Base-by-base conservation (phyloP, 306 rosid species). In the Quercus alba region DNA sequence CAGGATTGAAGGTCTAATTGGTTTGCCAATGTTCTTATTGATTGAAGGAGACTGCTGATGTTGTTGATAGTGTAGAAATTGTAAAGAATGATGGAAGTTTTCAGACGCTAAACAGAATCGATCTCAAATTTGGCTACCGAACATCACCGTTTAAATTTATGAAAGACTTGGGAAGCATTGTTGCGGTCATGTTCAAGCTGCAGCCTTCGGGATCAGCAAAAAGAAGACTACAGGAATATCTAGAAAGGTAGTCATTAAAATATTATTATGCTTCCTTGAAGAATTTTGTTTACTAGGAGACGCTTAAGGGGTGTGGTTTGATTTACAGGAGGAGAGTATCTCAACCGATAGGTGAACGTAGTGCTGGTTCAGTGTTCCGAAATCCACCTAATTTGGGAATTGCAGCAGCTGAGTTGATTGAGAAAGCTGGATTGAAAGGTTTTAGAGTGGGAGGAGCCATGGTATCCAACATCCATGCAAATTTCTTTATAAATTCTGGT, bases 101-200 rank as follows among this genome's bases (percentile, higher is more conserved):
- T n/a, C 78, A 51, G 59, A 75, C 26, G 21, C 73, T 81, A 23
- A 35, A 17, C 8, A 70, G 61, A 71, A 64, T 33, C 17, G 56
- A 85, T 75, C 81, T 82, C 55, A 54, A 49, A 21, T 82, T 64
- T n/a, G 38, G 81, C 57, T 85, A 85, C 77, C 68, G 76, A 9
- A 72, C 73, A 19, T 78, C 85, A 19, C 80, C 83, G 17, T 81
- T 85, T 71, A 81, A 78, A 56, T 25, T 7, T 54, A 81, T 85
- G 88, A 54, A 70, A 71, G 75, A 82, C 15, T 33, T 81, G 83
- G 86, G 85, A 62, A 75, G 75, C 80, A 81, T 81, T 56, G 77
- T 49, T 31, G 78, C 83, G 4, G 83, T 81, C 25, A 59, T 75
- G 38, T 84, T 81, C 38, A 54, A 64, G 61, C 82, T 84, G 46